A percentile compares a stretch with the other conserved stretches of the same genome.
Evolutionary conservation across 495 filamentous ascomycete genomes (phyloP).

Genomic region (Hypoxylon lienhwacheense): DNA sequence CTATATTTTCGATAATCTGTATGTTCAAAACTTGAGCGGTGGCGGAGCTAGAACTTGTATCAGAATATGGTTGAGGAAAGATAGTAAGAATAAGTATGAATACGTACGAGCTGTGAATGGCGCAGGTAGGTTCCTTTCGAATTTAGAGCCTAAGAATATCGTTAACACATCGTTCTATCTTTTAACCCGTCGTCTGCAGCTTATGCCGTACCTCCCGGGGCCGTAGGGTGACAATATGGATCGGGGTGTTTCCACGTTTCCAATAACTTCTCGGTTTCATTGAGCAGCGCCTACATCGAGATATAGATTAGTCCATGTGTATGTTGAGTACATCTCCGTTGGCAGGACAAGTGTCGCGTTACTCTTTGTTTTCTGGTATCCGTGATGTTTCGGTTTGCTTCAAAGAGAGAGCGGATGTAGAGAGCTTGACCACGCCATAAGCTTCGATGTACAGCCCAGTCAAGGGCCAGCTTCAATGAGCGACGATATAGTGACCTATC

Average conservation of each 20-base stretch:
- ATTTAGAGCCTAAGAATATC: conserved; percentile 76
- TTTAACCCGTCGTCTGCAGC: conserved; percentile 18
- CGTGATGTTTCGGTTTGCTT: conserved; percentile 82
- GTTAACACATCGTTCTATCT: conserved; percentile 15
- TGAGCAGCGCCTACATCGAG: conserved; percentile 65
- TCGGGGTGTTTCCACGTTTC: conserved; percentile 98
- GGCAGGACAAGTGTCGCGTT: conserved; percentile 22
- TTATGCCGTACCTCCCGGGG: conserved; percentile 82
- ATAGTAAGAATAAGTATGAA: not conserved
- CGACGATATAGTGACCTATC: conserved; percentile 93
- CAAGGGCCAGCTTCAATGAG: conserved; percentile 86
- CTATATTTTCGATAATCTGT: conserved; percentile 8
- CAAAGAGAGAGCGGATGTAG: conserved; percentile 94
- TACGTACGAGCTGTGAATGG: conserved; percentile 78
- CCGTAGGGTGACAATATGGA: conserved; percentile 82
- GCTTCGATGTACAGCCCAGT: conserved; percentile 89
- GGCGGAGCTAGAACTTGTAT: conserved; percentile 43
- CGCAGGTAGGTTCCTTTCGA: conserved; percentile 85
- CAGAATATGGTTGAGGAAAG: conserved; percentile 8
- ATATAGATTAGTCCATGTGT: conserved; percentile 1
- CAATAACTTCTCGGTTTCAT: conserved; percentile 83
- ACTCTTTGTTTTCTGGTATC: conserved; percentile 90
- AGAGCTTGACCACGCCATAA: conserved; percentile 94
- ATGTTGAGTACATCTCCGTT: not conserved
- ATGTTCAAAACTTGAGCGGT: conserved; percentile 48